Conservation (phyloP, 2,329 filamentous ascomycete species). For the Emergomyces pasteurianus region DNA sequence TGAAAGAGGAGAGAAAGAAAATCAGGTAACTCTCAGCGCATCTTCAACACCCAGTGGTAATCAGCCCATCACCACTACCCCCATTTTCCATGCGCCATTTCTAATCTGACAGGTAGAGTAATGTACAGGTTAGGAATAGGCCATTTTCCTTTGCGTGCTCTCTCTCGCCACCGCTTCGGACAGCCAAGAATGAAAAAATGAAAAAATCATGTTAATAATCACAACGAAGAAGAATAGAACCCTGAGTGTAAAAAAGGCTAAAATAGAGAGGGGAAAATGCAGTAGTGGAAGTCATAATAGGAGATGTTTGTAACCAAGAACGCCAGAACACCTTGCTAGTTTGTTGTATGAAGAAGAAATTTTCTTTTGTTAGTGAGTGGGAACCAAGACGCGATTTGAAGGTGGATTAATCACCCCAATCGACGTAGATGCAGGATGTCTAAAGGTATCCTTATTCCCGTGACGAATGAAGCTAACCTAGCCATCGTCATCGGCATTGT, state of each 20-base stretch:
- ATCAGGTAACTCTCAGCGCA: background rate
- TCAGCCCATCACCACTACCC: background rate
- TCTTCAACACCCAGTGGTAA: background rate
- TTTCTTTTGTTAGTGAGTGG: background rate
- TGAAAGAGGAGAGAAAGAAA: background rate
- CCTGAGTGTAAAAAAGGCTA: background rate
- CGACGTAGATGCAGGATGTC: background rate
- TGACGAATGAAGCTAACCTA: background rate
- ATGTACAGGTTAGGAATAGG: background rate
- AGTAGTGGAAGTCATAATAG: background rate
- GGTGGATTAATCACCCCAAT: background rate
- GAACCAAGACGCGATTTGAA: background rate
- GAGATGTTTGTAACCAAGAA: constrained; percentile 2
- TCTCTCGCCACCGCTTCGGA: background rate
- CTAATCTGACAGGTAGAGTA: background rate
- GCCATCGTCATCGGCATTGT: constrained; percentile 3
- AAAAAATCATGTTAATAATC: background rate
- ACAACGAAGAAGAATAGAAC: background rate
- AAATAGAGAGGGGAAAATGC: background rate
- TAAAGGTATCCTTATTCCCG: background rate
- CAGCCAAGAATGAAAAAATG: too few relatives aligned
- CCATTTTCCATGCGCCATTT: background rate
- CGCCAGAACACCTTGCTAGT: constrained; percentile 3
- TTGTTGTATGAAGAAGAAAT: background rate
- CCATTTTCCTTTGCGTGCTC: background rate